Percentiles rank a stretch among this genome's conserved stretches.
Evolutionary conservation across 225 moss, liverwort and hornwort species (phyloP).

Genomic region (Physcomitrium patens): DNA sequence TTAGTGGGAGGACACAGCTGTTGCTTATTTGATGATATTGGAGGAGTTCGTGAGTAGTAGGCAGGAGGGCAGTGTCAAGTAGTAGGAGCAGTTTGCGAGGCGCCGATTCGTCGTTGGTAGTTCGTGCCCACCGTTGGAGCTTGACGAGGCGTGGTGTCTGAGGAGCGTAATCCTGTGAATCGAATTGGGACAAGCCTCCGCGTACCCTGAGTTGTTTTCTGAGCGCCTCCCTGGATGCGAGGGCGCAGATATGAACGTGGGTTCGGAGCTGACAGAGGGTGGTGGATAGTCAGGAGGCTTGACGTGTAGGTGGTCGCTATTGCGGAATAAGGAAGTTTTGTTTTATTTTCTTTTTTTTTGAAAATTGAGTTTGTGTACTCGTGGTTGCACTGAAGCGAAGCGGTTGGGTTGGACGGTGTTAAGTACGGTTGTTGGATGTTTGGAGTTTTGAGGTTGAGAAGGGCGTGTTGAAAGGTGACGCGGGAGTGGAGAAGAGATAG

Average conservation of each 20-base stretch:
- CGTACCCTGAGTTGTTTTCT: neutral
- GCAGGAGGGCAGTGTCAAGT: slow-evolving; percentile 6
- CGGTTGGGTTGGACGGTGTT: too few species aligned
- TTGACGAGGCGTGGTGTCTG: slow-evolving; percentile 7
- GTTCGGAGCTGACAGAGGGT: too few species aligned
- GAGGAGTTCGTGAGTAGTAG: slow-evolving; percentile 39
- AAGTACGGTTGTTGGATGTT: too few species aligned
- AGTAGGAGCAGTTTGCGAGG: slow-evolving; percentile 14
- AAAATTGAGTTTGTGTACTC: too few species aligned
- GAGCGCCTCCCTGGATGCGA: neutral
- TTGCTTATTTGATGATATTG: slow-evolving; percentile 37
- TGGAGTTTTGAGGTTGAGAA: too few species aligned
- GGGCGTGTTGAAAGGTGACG: too few species aligned
- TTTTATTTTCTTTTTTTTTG: neutral
- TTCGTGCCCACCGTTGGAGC: neutral
- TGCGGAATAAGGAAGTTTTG: neutral
- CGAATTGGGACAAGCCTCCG: slow-evolving; percentile 26
- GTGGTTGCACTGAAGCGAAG: too few species aligned
- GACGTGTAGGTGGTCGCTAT: too few species aligned
- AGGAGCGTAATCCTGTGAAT: slow-evolving; percentile 20
- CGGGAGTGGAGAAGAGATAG: too few species aligned
- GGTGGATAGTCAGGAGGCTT: too few species aligned
- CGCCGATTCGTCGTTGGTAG: neutral
- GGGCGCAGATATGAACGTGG: neutral
- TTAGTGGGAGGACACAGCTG: slow-evolving; percentile 33